Evolutionary conservation across 805 yeast genomes (phyloP).

Genomic region (Candida morakotiae): DNA sequence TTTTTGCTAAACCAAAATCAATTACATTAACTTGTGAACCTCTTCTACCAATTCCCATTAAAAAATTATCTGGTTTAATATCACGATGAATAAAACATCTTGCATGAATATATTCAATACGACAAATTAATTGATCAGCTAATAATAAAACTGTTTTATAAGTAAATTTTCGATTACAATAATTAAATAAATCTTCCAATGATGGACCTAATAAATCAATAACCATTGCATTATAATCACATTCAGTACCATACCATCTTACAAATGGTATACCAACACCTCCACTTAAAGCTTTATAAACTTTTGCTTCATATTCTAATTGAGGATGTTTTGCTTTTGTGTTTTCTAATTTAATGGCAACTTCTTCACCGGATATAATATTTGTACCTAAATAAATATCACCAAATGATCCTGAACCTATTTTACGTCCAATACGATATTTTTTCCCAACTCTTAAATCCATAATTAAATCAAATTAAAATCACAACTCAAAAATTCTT

Average conservation of each 20-base stretch:
- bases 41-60: constrained; percentile 87
- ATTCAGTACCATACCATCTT: constrained; percentile 92
- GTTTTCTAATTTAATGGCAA: constrained; percentile 91
- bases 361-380: constrained; percentile 94
- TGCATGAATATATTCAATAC: constrained; percentile 94
- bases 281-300: constrained; percentile 89
- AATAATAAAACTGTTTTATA: constrained; percentile 88
- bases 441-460: constrained; percentile 68
- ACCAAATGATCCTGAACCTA: constrained; percentile 96
- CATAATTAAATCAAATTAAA: constrained; percentile 10
- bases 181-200: constrained; percentile 90
- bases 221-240: constrained; percentile 95
- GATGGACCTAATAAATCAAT: constrained; percentile 95
- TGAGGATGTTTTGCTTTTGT: constrained; percentile 94
- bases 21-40: constrained; percentile 95
- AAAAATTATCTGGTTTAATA: constrained; percentile 78
- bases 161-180: constrained; percentile 90
- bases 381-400: constrained; percentile 93
- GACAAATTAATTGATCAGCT: constrained; percentile 91
- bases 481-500: too few species aligned
- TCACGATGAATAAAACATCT: constrained; percentile 85
- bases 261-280: constrained; percentile 97
- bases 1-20: constrained; percentile 91
- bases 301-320: constrained; percentile 93
- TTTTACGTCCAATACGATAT: constrained; percentile 89